Base-by-base conservation (phyloP, 2,329 filamentous ascomycete species). In the Beauveria medogensis region DNA sequence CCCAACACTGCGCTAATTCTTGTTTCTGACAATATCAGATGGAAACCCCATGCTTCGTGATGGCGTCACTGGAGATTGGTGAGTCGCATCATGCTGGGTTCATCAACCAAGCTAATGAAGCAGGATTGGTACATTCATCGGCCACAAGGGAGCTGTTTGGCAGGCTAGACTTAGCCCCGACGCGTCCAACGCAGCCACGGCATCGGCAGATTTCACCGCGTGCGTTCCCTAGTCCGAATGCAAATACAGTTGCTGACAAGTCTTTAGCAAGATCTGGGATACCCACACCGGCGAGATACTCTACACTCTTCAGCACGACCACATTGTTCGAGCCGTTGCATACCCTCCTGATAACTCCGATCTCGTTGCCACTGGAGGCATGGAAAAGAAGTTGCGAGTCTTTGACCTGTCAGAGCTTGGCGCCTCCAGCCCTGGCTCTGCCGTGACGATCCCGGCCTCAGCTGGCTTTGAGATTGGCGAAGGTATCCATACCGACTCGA, bases 31-130 rank as follows among this genome's bases (percentile, higher is more conserved):
- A 34, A 46, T 54, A 44, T 60, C 73, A 92, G 94, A 99, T 80
- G 93, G 93, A 71, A 97, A 97, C 73, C 94, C 94, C 55, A 97
- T 97, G 92, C 88, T 99, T 68, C 90, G 94, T 66, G 91, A 97
- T 77, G 94, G 94, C 64, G 84, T 95, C 64, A 99, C 93, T 53
- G 94, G 94, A 62, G 92, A 97, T 74, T 97, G 92, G 90, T 90
- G 78, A 63, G 80, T 67, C 53, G 44, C 60, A 24, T 24, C 7
- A 37, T 14, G 59, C 40, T 41, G 40, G 52, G 16, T 53, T 37
- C 53, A 63, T 67, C 56, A 65, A 68, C 41, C 3, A 65, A 68
- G 46, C 52, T 64, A 64, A 90, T 87, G 87, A 55, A 84, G 87
- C 72, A 95, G 91, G 90, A 97, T 97, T 68, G 94, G 94, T 54